Evolutionary conservation across 108 stramenopile genomes (phyloP), one percentile per base, ranked within the genome.

Genomic region (Skeletonema menzelii): DNA sequence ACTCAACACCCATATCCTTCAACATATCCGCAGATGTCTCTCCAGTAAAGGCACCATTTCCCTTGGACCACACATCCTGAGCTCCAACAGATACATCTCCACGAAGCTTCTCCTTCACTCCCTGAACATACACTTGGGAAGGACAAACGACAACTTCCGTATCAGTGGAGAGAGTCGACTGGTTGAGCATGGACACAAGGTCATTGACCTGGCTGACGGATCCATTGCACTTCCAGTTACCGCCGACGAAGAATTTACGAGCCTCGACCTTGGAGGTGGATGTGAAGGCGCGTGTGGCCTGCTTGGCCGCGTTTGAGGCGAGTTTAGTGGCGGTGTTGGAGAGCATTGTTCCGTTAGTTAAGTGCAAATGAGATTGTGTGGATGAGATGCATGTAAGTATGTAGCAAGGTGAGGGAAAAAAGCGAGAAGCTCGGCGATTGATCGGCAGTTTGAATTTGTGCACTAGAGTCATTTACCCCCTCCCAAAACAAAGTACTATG

Each of bases 211-310:
- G 91, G 40, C 67, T 64, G 53, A 93, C 86, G 42, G 96, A 91
- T 17, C 95, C 95, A 70, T 99, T 99, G 89, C 97, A 98, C 81
- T 99, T 99, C 99, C 98, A 99, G 95, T 99, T 99, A 40, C 98
- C 98, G 10, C 98, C 98, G 27, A 99, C 95, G 73, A 99, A 96
- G 81, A 97, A 97, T 85, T 98, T 96, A 57, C 95, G 93, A 10
- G 89, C 92, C 65, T 91, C 88, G 56, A 80, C 76, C 31, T 70
- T 62, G 62, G 89, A 40, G 30, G 91, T 86, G 19, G 88, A 84
- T 58, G 84, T 85, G 78, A 87, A 92, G 57, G 83, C 78, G 37
- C 93, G 24, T 42, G 30, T 26, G 35, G 30, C 34, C 12, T 26
- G 30, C 12, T 70, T 76, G 60, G 75, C 63, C 26, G 62, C 75